Evolutionary conservation across 768 basidiomycete genomes (phyloP), one percentile per base, ranked within the genome.

Genomic region (Leccinum broughii): DNA sequence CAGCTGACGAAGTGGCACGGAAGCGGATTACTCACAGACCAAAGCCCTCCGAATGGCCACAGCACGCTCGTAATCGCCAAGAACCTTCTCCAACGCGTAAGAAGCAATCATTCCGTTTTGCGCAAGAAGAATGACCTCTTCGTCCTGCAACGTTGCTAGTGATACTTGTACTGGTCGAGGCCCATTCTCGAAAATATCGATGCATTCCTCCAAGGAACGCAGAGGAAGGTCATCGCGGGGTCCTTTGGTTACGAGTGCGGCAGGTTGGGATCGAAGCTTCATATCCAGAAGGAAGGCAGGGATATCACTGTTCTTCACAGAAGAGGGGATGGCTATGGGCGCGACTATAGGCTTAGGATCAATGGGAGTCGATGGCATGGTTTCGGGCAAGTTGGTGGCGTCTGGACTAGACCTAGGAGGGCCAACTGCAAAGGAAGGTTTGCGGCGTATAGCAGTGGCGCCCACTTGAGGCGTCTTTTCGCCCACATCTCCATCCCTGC

Each of bases 61-160:
- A 37, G 97, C 95, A 50, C 97, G 79, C 66, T 93, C 91, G 2
- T 90, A 77, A 64, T 95, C 88, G 58, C 87, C 93, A 20, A 98
- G 76, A 30, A 93, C 87, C 79, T 98, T 98, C 78, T 99, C 97
- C 58, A 98, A 77, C 26, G 93, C 92, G 74, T 99, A 98, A n/a
- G 92, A 83, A 1, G 92, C 89, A 58, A 98, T 89, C 84, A 95
- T 97, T 32, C 95, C 93, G 62, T 87, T 88, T 77, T 96, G 93
- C 2, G 88, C 83, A 50, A 99, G 80, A 59, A 94, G 58, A 56
- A 98, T 89, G 51, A 99, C 80, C 75, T 98, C 97, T 70, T 98
- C 96, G 66, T 99, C 93, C 55, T 84, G 90, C 68, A 99, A 76
- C 63, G 84, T 78, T 49, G 81, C 75, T 55, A 92, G 67, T 28